A percentile compares a stretch with the other conserved stretches of the same genome.
Conservation (phyloP, 1,139 yeast species). For the Candida dubliniensis region DNA sequence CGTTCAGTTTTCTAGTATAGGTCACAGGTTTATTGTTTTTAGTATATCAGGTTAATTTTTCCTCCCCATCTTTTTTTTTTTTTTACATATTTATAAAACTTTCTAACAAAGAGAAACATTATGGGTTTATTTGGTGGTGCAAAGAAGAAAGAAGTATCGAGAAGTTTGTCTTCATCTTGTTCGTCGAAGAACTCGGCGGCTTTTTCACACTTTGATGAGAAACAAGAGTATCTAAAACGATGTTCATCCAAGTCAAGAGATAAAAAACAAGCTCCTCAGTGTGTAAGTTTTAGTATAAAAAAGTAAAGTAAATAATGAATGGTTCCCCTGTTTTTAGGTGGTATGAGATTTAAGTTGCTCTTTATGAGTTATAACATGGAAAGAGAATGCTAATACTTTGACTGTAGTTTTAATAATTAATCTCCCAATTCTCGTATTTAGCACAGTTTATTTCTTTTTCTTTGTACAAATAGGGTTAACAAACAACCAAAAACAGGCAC, state of each 20-base stretch:
- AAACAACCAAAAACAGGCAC: too few relatives aligned
- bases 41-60: background rate
- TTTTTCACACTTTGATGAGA: constrained; percentile 12
- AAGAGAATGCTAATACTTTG: background rate
- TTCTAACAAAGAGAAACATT: too few relatives aligned
- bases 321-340: background rate
- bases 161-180: constrained; percentile 9
- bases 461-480: too few relatives aligned
- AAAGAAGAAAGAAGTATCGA: constrained; percentile 4
- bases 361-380: background rate
- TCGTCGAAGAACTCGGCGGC: constrained; percentile 1
- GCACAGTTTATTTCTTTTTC: too few relatives aligned
- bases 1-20: background rate
- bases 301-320: constrained; percentile 14
- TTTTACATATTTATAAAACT: background rate
- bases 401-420: too few relatives aligned
- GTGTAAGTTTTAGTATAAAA: constrained; percentile 42
- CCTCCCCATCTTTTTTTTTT: background rate
- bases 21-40: background rate
- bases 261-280: constrained; percentile 26
- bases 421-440: too few relatives aligned
- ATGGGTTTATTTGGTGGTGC: constrained; percentile 6
- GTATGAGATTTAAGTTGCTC: background rate
- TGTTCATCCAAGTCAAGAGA: constrained; percentile 30
- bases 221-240: constrained; percentile 41